Percentiles rank a stretch among this genome's conserved stretches.
phyloP scores from a whole-genome alignment of 2,329 filamentous ascomycete species.

The Exophiala phaeomuriformis region DNA sequence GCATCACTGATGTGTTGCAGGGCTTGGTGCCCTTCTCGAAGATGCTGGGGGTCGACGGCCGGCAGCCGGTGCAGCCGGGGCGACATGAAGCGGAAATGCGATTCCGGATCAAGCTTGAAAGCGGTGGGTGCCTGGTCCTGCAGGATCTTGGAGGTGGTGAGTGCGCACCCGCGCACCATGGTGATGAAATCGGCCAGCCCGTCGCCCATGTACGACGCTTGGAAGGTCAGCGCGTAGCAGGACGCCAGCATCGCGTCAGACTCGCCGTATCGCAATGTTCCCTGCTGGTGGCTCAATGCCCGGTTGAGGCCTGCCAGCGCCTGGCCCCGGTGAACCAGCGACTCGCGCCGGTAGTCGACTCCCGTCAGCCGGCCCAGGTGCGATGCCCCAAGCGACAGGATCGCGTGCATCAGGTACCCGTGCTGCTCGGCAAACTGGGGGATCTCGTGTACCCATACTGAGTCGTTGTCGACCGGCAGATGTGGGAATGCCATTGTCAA shows the following conservation, averaged over 20 bases:
- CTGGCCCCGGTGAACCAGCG: constrained; percentile 58
- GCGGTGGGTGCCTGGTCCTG: constrained; percentile 25
- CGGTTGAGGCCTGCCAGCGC: constrained; percentile 58
- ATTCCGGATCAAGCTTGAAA: constrained; percentile 26
- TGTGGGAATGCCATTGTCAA: constrained; percentile 51
- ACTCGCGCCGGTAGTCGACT: constrained; percentile 47
- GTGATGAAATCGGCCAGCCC: constrained; percentile 32
- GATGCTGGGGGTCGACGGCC: constrained; percentile 14
- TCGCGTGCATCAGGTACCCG: constrained; percentile 63
- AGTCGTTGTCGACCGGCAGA: constrained; percentile 58
- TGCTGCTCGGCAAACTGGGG: constrained; percentile 62
- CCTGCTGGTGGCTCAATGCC: constrained; percentile 34
- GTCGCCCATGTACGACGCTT: constrained; percentile 32
- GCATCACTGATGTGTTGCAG: constrained; percentile 20
- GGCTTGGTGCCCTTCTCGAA: constrained; percentile 21
- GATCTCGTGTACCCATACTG: constrained; percentile 60
- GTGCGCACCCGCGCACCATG: constrained; percentile 32
- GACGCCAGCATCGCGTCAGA: constrained; percentile 31
- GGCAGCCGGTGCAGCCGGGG: constrained; percentile 23
- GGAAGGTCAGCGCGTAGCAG: constrained; percentile 33
- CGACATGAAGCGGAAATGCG: constrained; percentile 25
- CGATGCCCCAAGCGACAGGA: constrained; percentile 60
- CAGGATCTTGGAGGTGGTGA: constrained; percentile 34
- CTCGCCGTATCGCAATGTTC: constrained; percentile 22
- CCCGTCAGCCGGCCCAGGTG: constrained; percentile 44